phyloP scores from a whole-genome alignment of 495 filamentous ascomycete species.

The Aspergillus asperescens region DNA sequence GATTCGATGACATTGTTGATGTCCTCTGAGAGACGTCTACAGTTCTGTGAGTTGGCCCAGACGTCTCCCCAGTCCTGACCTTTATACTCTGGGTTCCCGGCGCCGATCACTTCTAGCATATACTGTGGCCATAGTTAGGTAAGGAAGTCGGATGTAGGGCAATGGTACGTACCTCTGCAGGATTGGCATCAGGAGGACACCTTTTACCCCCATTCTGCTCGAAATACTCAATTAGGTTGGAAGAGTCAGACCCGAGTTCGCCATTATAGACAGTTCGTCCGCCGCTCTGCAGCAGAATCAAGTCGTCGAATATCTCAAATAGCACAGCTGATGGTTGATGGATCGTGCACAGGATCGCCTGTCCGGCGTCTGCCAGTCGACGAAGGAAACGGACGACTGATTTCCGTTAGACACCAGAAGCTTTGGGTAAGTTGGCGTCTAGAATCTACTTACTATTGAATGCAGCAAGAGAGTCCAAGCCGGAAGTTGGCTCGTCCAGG shows the following conservation, averaged over 20 bases:
- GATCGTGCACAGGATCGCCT: conserved; percentile 74
- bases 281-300: conserved; percentile 64
- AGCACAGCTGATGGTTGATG: conserved; percentile 71
- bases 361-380: conserved; percentile 61
- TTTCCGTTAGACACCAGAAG: neutral
- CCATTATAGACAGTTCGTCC: conserved; percentile 72
- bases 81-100: conserved; percentile 57
- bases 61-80: conserved; percentile 59
- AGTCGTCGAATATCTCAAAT: conserved; percentile 68
- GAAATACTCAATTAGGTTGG: conserved; percentile 56
- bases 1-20: conserved; percentile 42
- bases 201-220: conserved; percentile 55
- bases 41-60: conserved; percentile 48
- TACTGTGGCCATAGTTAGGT: conserved; percentile 32
- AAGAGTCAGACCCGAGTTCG: conserved; percentile 50
- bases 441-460: conserved; percentile 43
- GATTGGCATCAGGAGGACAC: conserved; percentile 54
- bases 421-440: neutral
- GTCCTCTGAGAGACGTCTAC: conserved; percentile 37
- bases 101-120: conserved; percentile 63
- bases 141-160: neutral
- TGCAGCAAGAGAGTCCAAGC: conserved; percentile 61
- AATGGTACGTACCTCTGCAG: conserved; percentile 47
- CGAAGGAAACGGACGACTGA: conserved; percentile 55
- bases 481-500: conserved; percentile 73